Evolutionary conservation across 2,329 filamentous ascomycete species (phyloP).

Genomic region (Epichloe bromicola): DNA sequence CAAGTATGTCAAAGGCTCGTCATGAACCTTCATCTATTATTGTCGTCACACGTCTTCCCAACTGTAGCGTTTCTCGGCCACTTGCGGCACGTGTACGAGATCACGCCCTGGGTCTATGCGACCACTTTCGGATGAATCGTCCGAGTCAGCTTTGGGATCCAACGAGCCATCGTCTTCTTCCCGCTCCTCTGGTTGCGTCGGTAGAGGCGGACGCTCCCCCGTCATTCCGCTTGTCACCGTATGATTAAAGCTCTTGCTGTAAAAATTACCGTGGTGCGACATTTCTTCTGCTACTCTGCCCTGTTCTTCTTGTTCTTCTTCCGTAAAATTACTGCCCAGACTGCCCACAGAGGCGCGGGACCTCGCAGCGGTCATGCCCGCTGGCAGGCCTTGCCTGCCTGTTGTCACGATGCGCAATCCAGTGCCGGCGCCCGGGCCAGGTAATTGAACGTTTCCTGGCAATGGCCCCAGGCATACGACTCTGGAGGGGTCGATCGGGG

Average conservation of each 20-base stretch:
- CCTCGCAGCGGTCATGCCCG: slow-evolving; percentile 3
- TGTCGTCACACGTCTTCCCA: slow-evolving; percentile 30
- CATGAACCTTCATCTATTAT: not conserved
- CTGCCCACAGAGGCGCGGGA: slow-evolving; percentile 20
- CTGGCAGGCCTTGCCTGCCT: slow-evolving; percentile 3
- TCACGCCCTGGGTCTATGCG: slow-evolving; percentile 32
- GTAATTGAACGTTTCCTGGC: slow-evolving; percentile 30
- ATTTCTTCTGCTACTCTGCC: slow-evolving; percentile 24
- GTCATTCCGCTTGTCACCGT: not conserved
- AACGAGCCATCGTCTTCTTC: not conserved
- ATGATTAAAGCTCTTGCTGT: not conserved
- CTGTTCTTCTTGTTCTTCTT: slow-evolving; percentile 42
- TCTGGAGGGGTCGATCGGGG: slow-evolving; percentile 37
- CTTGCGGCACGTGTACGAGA: slow-evolving; percentile 37
- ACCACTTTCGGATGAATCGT: slow-evolving; percentile 10
- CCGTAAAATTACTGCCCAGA: slow-evolving; percentile 44
- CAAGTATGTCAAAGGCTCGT: not conserved
- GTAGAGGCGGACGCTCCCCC: not conserved
- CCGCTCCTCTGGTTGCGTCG: not conserved
- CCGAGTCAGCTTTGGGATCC: not conserved
- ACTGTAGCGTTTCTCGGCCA: slow-evolving; percentile 36
- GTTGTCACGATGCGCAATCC: slow-evolving; percentile 6
- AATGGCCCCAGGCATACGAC: slow-evolving; percentile 43
- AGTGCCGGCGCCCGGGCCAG: slow-evolving; percentile 9
- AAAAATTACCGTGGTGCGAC: slow-evolving; percentile 12